Base-by-base conservation (phyloP, 768 basidiomycete species). In the Candolleomyces efflorescens region DNA sequence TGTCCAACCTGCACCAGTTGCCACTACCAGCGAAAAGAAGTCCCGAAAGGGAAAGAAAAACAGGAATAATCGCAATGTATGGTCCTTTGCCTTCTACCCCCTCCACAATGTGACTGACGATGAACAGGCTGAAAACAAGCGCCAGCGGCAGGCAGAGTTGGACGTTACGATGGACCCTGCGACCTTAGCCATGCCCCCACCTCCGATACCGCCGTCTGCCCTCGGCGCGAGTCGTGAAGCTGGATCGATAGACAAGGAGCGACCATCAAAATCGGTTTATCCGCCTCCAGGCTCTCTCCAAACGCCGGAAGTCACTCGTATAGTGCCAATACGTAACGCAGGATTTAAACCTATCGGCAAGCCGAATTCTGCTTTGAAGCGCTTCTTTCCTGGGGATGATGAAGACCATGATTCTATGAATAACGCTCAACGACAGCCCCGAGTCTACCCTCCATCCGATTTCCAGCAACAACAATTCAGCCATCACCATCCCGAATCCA, bases 351-450 rank as follows among this genome's bases (percentile, higher is more conserved):
- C 89, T 4, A 87, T 90, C 23, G 81, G 78, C 5, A 76, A 80
- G 60, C 58, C 72, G 55, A 79, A 72, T 64, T 78, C 81, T 36
- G 81, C 85, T 17, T 75, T 94, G 48, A 88, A 86, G 68, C 81
- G 78, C 64, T 94, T 94, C 72, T 94, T 94, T 67, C 91, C 92
- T 20, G 83, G 81, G 1, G 90, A 92, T 51, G 90, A 92, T 20
- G 89, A 90, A 18, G 89, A 90, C 37, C 68, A 67, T 27, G 59
- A 67, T n/a, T 65, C 69, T 44, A 48, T 60, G 32, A 13, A 32
- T 37, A 24, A 11, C 41, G 17, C 24, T 39, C 36, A 41, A 13
- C 56, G 11, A 5, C 45, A 46, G 47, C 32, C 45, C 43, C 24
- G 18, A 47, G 32, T 22, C 10, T 24, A 23, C 7, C 37, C n/a